A percentile compares a stretch with the other conserved stretches of the same genome.
phyloP scores from a whole-genome alignment of 371 early-diverging fungal genomes.

The Actinomucor elegans region DNA sequence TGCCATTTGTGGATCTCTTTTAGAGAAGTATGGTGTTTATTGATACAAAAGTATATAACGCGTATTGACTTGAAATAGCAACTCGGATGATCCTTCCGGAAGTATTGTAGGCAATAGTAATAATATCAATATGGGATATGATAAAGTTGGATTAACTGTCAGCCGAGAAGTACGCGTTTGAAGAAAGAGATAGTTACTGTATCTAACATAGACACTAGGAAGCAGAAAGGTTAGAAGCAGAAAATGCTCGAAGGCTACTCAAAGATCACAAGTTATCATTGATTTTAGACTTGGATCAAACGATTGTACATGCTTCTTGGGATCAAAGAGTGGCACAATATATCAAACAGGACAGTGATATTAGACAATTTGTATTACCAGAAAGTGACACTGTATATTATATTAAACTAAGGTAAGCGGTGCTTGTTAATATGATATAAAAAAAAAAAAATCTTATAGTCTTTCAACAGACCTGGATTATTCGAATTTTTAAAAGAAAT shows the following conservation, averaged over 20 bases:
- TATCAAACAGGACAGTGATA: conserved; percentile 69
- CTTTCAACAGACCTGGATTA: conserved; percentile 67
- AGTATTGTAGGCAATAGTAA: not conserved
- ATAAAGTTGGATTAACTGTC: conserved; percentile 71
- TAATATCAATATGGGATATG: conserved; percentile 76
- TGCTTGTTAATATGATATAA: not conserved
- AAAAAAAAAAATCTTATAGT: not conserved
- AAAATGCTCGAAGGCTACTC: conserved; percentile 68
- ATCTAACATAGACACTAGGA: conserved; percentile 53
- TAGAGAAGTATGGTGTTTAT: conserved; percentile 40
- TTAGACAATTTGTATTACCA: conserved; percentile 74
- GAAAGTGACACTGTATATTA: conserved; percentile 73
- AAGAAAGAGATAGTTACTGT: not conserved
- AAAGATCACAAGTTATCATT: conserved; percentile 80
- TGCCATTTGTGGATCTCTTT: conserved; percentile 64
- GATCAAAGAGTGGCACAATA: conserved; percentile 81
- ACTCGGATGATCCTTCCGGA: conserved; percentile 1
- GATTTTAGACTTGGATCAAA: conserved; percentile 99
- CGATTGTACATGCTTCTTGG: conserved; percentile 96
- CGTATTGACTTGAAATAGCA: not conserved
- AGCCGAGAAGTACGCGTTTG: conserved; percentile 47
- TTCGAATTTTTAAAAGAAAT: conserved; percentile 76
- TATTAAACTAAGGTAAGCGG: conserved; percentile 72
- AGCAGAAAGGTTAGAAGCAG: conserved; percentile 76
- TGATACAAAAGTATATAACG: not conserved